Conservation (phyloP, 78 protist genomes). For the Dictyostelium capitatum region DNA sequence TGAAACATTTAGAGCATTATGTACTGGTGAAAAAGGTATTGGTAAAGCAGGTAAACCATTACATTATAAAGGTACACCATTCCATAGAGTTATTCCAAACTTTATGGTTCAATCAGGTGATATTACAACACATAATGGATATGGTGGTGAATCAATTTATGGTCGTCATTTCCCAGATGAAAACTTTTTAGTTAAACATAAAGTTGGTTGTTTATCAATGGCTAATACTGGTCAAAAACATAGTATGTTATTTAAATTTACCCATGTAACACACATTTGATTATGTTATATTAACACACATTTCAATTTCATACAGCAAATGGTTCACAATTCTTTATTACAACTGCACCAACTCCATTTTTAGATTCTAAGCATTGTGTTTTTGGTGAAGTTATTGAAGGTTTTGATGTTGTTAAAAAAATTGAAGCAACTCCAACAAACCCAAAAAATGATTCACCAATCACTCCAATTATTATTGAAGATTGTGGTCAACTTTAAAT, state of each 20-base stretch:
- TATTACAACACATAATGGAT: slow-evolving; percentile 94
- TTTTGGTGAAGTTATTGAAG: slow-evolving; percentile 92
- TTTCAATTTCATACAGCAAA: slow-evolving; percentile 55
- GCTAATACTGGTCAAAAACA: slow-evolving; percentile 97
- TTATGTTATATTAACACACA: too few species aligned
- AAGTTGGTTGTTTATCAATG: slow-evolving; percentile 95
- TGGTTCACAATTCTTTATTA: slow-evolving; percentile 95
- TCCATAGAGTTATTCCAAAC: slow-evolving; percentile 91
- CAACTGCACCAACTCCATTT: slow-evolving; percentile 86
- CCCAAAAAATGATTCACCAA: slow-evolving; percentile 30
- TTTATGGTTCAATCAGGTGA: slow-evolving; percentile 95
- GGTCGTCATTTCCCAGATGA: slow-evolving; percentile 96
- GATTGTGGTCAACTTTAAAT: slow-evolving; percentile 72
- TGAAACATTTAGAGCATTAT: slow-evolving; percentile 95
- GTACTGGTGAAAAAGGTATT: slow-evolving; percentile 92
- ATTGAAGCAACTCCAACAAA: slow-evolving; percentile 65
- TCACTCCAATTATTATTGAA: slow-evolving; percentile 5
- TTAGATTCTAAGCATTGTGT: slow-evolving; percentile 93
- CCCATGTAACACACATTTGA: not conserved
- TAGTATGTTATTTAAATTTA: too few species aligned
- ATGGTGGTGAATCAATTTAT: slow-evolving; percentile 96
- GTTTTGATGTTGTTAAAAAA: slow-evolving; percentile 86
- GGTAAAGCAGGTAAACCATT: slow-evolving; percentile 90
- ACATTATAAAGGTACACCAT: slow-evolving; percentile 90
- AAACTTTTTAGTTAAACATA: slow-evolving; percentile 94